These are phyloP conservation scores for Metschnikowia baotianmanensis DNA, from an alignment of 805 yeast genomes.

Conservation along the genomic window DNA sequence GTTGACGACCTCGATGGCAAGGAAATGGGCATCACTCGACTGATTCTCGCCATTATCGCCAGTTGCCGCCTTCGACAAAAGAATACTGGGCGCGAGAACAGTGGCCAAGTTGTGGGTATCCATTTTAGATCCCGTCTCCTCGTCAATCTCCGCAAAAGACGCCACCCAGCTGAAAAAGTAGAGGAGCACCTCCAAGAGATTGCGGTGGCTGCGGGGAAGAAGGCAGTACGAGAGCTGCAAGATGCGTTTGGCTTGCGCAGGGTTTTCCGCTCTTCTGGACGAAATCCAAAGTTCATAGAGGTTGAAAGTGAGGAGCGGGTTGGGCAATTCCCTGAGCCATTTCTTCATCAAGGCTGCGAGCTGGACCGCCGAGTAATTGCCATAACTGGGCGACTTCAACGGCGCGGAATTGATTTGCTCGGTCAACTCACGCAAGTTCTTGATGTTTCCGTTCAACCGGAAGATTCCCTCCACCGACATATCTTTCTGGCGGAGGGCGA, in stretches of 20 bases:
- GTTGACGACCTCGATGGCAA: slow-evolving; percentile 89
- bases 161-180: slow-evolving; percentile 93
- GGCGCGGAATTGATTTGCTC: slow-evolving; percentile 75
- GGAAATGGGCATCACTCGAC: slow-evolving; percentile 69
- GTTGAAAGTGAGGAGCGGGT: slow-evolving; percentile 76
- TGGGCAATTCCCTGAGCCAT: slow-evolving; percentile 89
- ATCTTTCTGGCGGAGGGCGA: slow-evolving; percentile 83
- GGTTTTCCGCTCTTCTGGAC: slow-evolving; percentile 53
- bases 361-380: slow-evolving; percentile 82
- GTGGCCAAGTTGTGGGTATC: slow-evolving; percentile 94
- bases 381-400: slow-evolving; percentile 63
- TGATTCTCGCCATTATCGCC: slow-evolving; percentile 23
- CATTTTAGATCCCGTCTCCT: slow-evolving; percentile 87
- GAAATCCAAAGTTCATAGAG: slow-evolving; percentile 78
- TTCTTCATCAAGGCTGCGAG: slow-evolving; percentile 90
- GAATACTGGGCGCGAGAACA: slow-evolving; percentile 88
- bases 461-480: slow-evolving; percentile 95
- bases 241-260: slow-evolving; percentile 47
- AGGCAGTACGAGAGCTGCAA: slow-evolving; percentile 67
- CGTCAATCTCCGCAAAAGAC: slow-evolving; percentile 89
- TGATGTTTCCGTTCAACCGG: slow-evolving; percentile 93
- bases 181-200: slow-evolving; percentile 79
- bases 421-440: slow-evolving; percentile 69
- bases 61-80: slow-evolving; percentile 53
- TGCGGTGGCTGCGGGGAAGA: slow-evolving; percentile 79